These are phyloP conservation scores for Notholithocarpus densiflorus DNA, from an alignment of 306 rosid genomes.

Conservation along the genomic window DNA sequence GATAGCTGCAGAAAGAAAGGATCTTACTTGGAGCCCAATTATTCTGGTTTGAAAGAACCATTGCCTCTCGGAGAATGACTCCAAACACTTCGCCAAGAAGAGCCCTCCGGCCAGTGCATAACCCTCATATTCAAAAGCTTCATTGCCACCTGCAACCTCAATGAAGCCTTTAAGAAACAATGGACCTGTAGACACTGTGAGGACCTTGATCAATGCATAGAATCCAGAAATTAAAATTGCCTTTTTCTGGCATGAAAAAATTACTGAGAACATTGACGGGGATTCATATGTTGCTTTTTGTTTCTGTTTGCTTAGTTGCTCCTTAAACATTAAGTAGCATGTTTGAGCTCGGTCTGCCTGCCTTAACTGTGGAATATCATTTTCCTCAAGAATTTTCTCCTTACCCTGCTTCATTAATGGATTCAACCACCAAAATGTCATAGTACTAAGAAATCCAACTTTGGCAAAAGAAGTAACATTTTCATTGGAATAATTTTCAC, in stretches of 20 bases:
- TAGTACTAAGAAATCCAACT: conserved; percentile 55
- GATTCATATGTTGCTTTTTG: conserved; percentile 38
- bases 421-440: conserved; percentile 83
- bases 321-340: conserved; percentile 55
- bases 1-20: conserved; percentile 59
- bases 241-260: conserved; percentile 60
- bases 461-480: conserved; percentile 47
- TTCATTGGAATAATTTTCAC: conserved; percentile 20
- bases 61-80: conserved; percentile 70
- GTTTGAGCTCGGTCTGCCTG: conserved; percentile 66
- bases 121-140: conserved; percentile 67
- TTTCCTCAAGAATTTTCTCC: conserved; percentile 53
- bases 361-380: conserved; percentile 60
- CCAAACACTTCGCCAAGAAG: conserved; percentile 49
- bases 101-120: conserved; percentile 44
- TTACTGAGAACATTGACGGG: conserved; percentile 40
- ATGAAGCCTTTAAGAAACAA: conserved; percentile 66
- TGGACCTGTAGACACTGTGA: conserved; percentile 62
- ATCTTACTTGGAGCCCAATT: conserved; percentile 58
- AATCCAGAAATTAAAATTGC: conserved; percentile 65
- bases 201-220: conserved; percentile 66
- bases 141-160: conserved; percentile 63
- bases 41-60: conserved; percentile 65
- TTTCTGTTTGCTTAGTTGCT: conserved; percentile 44
- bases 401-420: conserved; percentile 73